phyloP scores from a whole-genome alignment of 2,329 filamentous ascomycete genomes.

The Cadophora sp. region DNA sequence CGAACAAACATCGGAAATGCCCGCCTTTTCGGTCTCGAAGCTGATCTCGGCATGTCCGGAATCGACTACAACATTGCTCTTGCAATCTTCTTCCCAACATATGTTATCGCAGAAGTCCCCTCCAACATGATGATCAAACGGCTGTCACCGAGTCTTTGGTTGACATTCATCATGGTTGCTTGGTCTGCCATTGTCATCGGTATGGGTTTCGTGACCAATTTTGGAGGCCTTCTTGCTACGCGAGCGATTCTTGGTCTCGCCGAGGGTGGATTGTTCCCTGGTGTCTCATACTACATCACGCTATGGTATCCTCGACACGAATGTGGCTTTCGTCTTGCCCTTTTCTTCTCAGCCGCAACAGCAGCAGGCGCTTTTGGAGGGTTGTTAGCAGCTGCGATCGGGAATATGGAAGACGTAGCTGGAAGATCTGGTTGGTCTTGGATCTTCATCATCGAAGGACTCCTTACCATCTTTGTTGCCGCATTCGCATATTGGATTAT shows the following conservation, averaged over 20 bases:
- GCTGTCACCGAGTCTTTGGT: constrained; percentile 60
- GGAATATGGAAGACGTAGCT: constrained; percentile 60
- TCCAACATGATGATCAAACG: constrained; percentile 49
- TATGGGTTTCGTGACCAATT: constrained; percentile 68
- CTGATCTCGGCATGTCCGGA: constrained; percentile 41
- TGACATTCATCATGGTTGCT: constrained; percentile 66
- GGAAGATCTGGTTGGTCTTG: constrained; percentile 73
- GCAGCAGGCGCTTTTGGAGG: constrained; percentile 60
- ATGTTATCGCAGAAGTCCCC: constrained; percentile 42
- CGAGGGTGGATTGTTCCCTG: constrained; percentile 66
- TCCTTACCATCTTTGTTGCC: constrained; percentile 55
- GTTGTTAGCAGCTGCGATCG: constrained; percentile 58
- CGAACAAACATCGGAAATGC: constrained; percentile 45
- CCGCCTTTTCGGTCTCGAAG: constrained; percentile 41
- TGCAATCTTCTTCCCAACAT: constrained; percentile 43
- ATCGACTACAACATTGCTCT: constrained; percentile 44
- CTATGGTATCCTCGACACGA: constrained; percentile 62
- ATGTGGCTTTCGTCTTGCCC: constrained; percentile 64
- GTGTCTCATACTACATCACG: constrained; percentile 64
- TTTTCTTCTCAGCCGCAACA: constrained; percentile 65
- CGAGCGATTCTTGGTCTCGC: constrained; percentile 58
- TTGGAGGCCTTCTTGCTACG: constrained; percentile 56
- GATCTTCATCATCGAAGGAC: constrained; percentile 78
- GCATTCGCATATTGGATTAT: constrained; percentile 56
- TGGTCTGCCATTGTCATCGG: constrained; percentile 74